Percentiles rank a stretch among this genome's conserved stretches.
These are phyloP conservation scores for Cytospora paraplurivora DNA, from an alignment of 2,329 filamentous ascomycete species.

Conservation along the genomic window DNA sequence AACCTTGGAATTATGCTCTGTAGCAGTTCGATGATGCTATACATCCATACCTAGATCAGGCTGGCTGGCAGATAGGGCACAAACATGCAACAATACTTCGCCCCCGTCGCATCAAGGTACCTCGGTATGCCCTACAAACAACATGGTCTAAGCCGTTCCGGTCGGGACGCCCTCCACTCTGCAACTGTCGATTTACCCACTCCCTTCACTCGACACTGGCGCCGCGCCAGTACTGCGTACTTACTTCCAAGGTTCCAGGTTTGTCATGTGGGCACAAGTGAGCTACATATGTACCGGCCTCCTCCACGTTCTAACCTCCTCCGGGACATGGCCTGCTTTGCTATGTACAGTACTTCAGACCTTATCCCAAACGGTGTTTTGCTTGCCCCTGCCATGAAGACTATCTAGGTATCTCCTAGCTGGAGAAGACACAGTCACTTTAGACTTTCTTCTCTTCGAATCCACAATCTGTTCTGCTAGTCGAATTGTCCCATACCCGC, in stretches of 20 bases:
- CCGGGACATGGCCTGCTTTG: constrained; percentile 15
- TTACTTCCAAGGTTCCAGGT: neutral
- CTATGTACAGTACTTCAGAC: constrained; percentile 4
- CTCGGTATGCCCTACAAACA: neutral
- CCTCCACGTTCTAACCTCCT: constrained; percentile 8
- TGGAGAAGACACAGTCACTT: constrained; percentile 25
- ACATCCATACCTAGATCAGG: neutral
- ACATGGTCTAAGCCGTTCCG: constrained; percentile 7
- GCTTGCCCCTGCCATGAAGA: constrained; percentile 23
- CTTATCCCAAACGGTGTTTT: constrained; percentile 13
- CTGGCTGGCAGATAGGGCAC: too few species aligned
- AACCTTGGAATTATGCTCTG: too few species aligned
- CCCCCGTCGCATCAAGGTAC: too few species aligned
- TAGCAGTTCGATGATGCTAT: too few species aligned
- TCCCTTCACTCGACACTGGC: constrained; percentile 4
- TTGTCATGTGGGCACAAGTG: constrained; percentile 1
- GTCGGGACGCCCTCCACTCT: constrained; percentile 17
- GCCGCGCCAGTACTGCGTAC: constrained; percentile 8
- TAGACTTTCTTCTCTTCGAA: constrained; percentile 7
- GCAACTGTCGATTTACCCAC: constrained; percentile 10
- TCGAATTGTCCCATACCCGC: constrained; percentile 15
- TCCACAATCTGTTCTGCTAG: constrained; percentile 2
- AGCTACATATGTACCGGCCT: constrained; percentile 14
- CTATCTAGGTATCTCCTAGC: constrained; percentile 19
- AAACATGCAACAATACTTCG: too few species aligned